Evolutionary conservation across 768 basidiomycete genomes (phyloP), one percentile per base, ranked within the genome.

Genomic region (Hericium coralloides): DNA sequence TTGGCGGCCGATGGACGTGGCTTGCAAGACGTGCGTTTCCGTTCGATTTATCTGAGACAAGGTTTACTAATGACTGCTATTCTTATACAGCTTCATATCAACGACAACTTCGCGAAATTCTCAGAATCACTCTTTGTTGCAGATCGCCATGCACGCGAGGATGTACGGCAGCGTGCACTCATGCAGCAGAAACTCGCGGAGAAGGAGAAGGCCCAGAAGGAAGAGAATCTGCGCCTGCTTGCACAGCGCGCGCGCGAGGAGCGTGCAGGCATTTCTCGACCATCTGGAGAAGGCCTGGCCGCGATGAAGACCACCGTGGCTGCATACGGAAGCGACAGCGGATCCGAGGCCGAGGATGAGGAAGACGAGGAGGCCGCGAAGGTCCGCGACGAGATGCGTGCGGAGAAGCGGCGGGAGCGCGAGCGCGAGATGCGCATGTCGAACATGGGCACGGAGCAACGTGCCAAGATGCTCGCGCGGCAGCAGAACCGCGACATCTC

Each of bases 151-250:
- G 95, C 97, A 2, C 89, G 97, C 59, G 95, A 99, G 67, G 97
- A 99, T 73, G 97, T 98, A 47, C 84, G 94, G 23, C 94, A 98
- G 68, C 88, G 97, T 54, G 77, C 95, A 3, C 81, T 97, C 56
- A 98, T 98, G 95, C 95, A 98, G 67, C 97, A 98, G 70, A 93
- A 95, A 67, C 79, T 99, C n/a, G 94, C 92, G 12, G 89, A 97
- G 71, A 99, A 99, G 74, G 93, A 98, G 77, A 98, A 98, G 72
- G 93, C 88, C 20, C 81, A 85, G 53, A 98, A 98, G 67, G 97
- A 99, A 72, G 97, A 99, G 72, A 92, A 92, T 67, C 79, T 99
- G 41, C 88, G 97, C 51, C 71, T 94, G 65, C 78, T 99, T 43
- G 97, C 97, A 12, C 95, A 98, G 67, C 89, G 94, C 48, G 97